Base-by-base conservation (phyloP, 345 rosid genomes). In the Melastoma malabathricum region DNA sequence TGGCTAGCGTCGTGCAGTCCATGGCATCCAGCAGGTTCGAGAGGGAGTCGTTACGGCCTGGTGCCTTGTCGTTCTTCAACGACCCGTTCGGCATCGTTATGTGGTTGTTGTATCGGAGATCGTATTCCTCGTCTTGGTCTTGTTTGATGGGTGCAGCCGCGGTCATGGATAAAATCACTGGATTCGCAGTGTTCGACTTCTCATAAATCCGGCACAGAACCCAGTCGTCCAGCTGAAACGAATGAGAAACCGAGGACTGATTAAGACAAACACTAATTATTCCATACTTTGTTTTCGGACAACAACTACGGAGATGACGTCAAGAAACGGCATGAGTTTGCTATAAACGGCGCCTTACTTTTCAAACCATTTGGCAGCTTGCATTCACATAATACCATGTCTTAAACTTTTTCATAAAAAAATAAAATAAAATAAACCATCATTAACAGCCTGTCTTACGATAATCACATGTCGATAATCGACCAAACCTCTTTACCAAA, bases 191-290 rank as follows among this genome's bases (percentile, higher is more conserved):
- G 14, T 87, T 81, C 31, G 74, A 63, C 67, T 87, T 92, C 70
- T 76, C 76, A 78, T 92, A 92, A 56, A 92, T 92, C 64, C 98
- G 89, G 72, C 95, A 92, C 39, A 87, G 95, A 57, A 92, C 98
- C 96, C 98, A 92, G 64, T 92, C 93, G 68, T 92, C 98, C 23
- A 92, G 62, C 98, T 92, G 81, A 4, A 74, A 16, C n/a, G 14
- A 38, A 8, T 52, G 25, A 22, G 25, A 22, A 22, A 22, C 25
- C 25, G 4, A 22, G 25, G 25, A 22, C 25, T 22, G 25, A 22
- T 4, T 34, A 34, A 34, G 41, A 34, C 41, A 9, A 29, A 5
- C 12, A 34, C 9, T 34, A 34, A 34, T 9, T 6, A 34, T 7
- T 8, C 41, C 41, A 34, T 34, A 12, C 2, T 34, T 31, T 34